Conservation (phyloP, 2,329 filamentous ascomycete genomes). For the Aspergillus cejpii region DNA sequence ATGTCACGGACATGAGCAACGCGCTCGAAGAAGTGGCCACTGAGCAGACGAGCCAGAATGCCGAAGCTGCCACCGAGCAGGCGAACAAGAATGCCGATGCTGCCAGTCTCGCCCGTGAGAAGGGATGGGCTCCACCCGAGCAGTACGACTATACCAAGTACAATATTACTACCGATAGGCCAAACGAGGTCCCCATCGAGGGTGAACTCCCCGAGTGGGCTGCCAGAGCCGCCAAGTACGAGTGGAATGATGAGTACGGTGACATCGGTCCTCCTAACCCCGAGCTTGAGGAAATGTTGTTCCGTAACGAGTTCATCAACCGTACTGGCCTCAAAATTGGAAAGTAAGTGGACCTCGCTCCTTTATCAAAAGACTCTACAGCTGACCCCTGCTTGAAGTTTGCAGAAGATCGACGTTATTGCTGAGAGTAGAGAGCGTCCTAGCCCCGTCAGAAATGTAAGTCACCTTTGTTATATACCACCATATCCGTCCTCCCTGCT, state of each 20-base stretch:
- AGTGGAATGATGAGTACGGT: constrained; percentile 79
- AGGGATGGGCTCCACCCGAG: constrained; percentile 36
- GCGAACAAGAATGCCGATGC: constrained; percentile 25
- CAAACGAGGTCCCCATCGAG: constrained; percentile 14
- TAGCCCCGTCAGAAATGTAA: constrained; percentile 46
- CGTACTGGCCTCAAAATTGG: constrained; percentile 57
- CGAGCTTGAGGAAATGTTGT: constrained; percentile 69
- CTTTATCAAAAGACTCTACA: not conserved
- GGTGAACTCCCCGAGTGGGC: constrained; percentile 42
- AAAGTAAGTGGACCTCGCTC: constrained; percentile 43
- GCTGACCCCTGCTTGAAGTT: constrained; percentile 25
- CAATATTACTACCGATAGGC: constrained; percentile 13
- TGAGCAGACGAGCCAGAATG: constrained; percentile 18
- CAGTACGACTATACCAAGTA: constrained; percentile 36
- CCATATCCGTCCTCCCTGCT: constrained; percentile 4
- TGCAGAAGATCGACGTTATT: constrained; percentile 46
- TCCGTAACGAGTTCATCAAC: constrained; percentile 50
- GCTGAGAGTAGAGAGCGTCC: constrained; percentile 46
- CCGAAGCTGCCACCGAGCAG: constrained; percentile 21
- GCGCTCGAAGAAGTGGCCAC: constrained; percentile 18
- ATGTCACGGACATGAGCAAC: constrained; percentile 17
- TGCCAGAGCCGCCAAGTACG: constrained; percentile 61
- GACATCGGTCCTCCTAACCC: constrained; percentile 69
- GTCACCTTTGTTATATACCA: constrained; percentile 17
- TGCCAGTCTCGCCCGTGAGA: constrained; percentile 29